Evolutionary conservation across 208 protist species (phyloP).

Genomic region (Vickermania spadyakhi): DNA sequence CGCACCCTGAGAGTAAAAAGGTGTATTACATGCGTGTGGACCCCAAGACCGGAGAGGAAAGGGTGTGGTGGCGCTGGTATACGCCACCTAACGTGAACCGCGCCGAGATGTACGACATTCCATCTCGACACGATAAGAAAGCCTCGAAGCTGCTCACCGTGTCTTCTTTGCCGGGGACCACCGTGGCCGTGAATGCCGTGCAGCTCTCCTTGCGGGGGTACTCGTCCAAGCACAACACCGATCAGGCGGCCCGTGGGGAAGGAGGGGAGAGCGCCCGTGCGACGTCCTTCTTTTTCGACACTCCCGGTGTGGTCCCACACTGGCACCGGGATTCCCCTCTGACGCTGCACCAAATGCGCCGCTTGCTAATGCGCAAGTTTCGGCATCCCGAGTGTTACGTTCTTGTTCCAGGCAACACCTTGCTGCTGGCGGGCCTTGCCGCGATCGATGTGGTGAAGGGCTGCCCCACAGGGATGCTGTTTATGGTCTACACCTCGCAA

Average conservation of each 20-base stretch:
- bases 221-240: slow-evolving; percentile 1
- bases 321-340: slow-evolving; percentile 77
- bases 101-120: slow-evolving; percentile 85
- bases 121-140: slow-evolving; percentile 75
- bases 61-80: slow-evolving; percentile 85
- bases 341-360: slow-evolving; percentile 84
- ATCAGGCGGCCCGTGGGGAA: no score
- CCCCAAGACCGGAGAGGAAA: slow-evolving; percentile 38
- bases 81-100: slow-evolving; percentile 83
- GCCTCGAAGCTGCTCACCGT: slow-evolving; percentile 86
- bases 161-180: slow-evolving; percentile 83
- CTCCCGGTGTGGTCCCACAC: slow-evolving; percentile 79
- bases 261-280: slow-evolving; percentile 12
- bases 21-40: slow-evolving; percentile 77
- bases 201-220: slow-evolving; percentile 33
- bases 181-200: slow-evolving; percentile 73
- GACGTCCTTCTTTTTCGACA: slow-evolving; percentile 77
- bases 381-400: slow-evolving; percentile 83
- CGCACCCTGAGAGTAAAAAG: slow-evolving; percentile 81
- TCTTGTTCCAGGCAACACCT: slow-evolving; percentile 69
- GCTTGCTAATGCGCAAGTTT: slow-evolving; percentile 80
- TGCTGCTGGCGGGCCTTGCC: slow-evolving; percentile 79
- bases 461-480: slow-evolving; percentile 55
- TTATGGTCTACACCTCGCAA: slow-evolving; percentile 85
- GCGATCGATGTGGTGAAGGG: slow-evolving; percentile 81